Conservation (phyloP, 192 early-diverging fungal species). For the Spinellus fusiger region DNA sequence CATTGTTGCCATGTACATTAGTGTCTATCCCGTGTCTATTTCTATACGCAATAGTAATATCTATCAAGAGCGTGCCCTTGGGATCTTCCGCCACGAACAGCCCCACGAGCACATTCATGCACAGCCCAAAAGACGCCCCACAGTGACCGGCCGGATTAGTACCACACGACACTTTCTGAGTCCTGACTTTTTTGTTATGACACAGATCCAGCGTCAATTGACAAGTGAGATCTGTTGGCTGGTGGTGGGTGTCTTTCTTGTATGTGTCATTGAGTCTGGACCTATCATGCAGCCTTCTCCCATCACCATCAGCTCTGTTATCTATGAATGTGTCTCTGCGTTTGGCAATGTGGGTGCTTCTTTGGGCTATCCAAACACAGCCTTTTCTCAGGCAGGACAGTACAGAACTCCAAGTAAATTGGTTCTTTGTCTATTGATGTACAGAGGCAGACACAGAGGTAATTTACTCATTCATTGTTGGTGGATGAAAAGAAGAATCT, state of each 20-base stretch:
- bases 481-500: not conserved
- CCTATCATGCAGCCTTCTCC: constrained; percentile 24
- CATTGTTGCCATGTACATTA: constrained; percentile 34
- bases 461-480: not conserved
- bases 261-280: constrained; percentile 22
- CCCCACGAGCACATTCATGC: no score
- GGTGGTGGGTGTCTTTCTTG: constrained; percentile 20
- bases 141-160: constrained; percentile 9
- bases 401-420: constrained; percentile 24
- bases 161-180: constrained; percentile 10
- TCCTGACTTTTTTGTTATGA: constrained; percentile 33
- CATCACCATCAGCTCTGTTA: constrained; percentile 20
- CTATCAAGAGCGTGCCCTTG: constrained; percentile 31
- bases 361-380: constrained; percentile 20
- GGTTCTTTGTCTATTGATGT: constrained; percentile 25
- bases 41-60: constrained; percentile 35
- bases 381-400: constrained; percentile 20
- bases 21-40: constrained; percentile 32
- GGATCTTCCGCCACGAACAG: constrained; percentile 18
- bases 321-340: constrained; percentile 30
- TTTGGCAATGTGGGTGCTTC: constrained; percentile 31
- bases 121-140: constrained; percentile 2
- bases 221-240: constrained; percentile 34
- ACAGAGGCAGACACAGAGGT: constrained; percentile 31
- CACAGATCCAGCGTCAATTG: constrained; percentile 30